Percentiles rank a stretch among this genome's conserved stretches.
Conservation (phyloP, 2,329 filamentous ascomycete species). For the Colletotrichum sp. region DNA sequence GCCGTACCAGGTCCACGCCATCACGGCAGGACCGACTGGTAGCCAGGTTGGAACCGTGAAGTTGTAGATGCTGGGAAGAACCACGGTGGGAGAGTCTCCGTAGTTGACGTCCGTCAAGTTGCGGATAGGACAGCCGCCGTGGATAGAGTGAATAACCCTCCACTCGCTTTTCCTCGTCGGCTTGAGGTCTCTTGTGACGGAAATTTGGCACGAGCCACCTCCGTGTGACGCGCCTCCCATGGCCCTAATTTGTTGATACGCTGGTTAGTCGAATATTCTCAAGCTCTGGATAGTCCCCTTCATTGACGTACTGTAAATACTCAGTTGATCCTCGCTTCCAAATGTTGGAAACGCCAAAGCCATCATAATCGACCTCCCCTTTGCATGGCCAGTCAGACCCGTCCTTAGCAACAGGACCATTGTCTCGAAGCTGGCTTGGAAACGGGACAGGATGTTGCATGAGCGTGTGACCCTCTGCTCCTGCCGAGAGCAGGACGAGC, state of each 20-base stretch:
- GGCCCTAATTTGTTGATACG: not conserved
- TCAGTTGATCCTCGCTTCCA: not conserved
- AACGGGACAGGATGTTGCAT: not conserved
- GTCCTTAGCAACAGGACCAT: not conserved
- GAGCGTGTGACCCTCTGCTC: not conserved
- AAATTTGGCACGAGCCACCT: not conserved
- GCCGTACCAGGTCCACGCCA: not conserved
- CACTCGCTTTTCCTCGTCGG: not conserved
- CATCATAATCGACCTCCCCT: not conserved
- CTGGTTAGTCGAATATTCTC: not conserved
- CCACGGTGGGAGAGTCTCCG: not conserved
- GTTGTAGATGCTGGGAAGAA: not conserved
- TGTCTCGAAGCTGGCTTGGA: not conserved
- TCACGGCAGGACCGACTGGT: not conserved
- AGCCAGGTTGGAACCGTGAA: not conserved
- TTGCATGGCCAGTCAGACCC: not conserved
- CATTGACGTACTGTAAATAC: not conserved
- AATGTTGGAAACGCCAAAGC: not conserved
- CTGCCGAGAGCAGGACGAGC: not conserved
- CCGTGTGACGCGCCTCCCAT: not conserved
- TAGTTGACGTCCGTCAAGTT: not conserved
- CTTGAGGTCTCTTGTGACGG: not conserved
- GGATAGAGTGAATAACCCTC: not conserved
- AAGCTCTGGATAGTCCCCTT: fast-evolving
- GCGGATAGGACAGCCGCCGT: not conserved